A percentile compares a stretch with the other conserved stretches of the same genome.
Conservation (phyloP, 768 basidiomycete genomes). For the Podaxis sp. region DNA sequence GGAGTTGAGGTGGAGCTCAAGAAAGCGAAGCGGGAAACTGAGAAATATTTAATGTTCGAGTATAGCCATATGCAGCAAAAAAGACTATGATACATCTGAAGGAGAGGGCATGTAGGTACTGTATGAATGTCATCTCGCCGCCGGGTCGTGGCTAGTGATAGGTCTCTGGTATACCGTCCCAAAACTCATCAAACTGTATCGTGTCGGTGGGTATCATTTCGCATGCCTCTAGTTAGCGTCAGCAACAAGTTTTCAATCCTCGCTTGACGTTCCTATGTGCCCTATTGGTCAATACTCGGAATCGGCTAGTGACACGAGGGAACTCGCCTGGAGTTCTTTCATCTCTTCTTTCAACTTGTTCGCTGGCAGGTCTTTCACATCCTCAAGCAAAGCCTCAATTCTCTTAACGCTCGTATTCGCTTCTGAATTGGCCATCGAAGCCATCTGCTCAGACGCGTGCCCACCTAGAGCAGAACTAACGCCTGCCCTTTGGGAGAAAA, state of each 20-base stretch:
- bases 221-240: conserved; percentile 66
- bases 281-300: neutral
- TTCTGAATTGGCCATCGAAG: neutral
- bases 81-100: neutral
- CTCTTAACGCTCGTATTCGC: conserved; percentile 48
- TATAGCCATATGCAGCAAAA: neutral
- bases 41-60: neutral
- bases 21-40: neutral
- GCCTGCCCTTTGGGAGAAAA: conserved; percentile 16
- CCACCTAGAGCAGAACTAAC: conserved; percentile 22
- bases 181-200: neutral
- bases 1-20: conserved; percentile 11
- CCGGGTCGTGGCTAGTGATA: neutral
- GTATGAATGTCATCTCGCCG: neutral
- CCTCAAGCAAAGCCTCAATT: conserved; percentile 64
- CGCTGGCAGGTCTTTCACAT: conserved; percentile 63
- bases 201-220: conserved; percentile 39
- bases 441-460: conserved; percentile 8
- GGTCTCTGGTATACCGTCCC: neutral
- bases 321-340: conserved; percentile 73
- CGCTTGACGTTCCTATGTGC: conserved; percentile 64
- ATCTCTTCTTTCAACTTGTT: conserved; percentile 73
- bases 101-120: neutral
- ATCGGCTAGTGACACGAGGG: neutral
- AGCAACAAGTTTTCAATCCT: conserved; percentile 74